phyloP scores from a whole-genome alignment of 306 rosid species.

The Senna tora region DNA sequence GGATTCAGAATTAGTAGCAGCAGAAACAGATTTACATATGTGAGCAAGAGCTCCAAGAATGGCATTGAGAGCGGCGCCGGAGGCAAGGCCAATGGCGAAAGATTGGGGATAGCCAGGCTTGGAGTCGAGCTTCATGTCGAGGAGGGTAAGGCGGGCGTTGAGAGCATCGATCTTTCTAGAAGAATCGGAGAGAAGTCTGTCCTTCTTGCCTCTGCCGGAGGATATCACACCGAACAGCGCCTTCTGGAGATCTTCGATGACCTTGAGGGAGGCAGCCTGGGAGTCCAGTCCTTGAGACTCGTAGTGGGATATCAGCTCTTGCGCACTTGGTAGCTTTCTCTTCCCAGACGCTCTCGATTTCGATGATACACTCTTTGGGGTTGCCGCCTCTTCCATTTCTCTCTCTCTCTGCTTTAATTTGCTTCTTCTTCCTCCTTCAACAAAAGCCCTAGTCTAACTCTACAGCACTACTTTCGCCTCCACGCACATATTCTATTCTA shows the following conservation, averaged over 20 bases:
- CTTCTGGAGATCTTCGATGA: constrained; percentile 82
- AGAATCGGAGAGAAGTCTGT: constrained; percentile 54
- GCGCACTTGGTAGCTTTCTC: constrained; percentile 61
- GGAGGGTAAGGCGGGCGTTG: constrained; percentile 53
- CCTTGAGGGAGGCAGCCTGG: constrained; percentile 72
- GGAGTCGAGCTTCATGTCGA: constrained; percentile 80
- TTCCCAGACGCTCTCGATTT: constrained; percentile 19
- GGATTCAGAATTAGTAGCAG: constrained; percentile 45
- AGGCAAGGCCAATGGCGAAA: constrained; percentile 74
- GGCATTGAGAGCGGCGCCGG: constrained; percentile 70
- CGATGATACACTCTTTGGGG: not conserved
- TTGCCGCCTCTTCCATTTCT: constrained; percentile 37
- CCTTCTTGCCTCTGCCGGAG: constrained; percentile 71
- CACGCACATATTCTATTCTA: too few relatives aligned
- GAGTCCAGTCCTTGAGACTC: constrained; percentile 79
- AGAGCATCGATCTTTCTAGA: constrained; percentile 66
- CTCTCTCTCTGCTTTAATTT: not conserved
- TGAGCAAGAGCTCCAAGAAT: constrained; percentile 54
- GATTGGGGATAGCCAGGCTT: constrained; percentile 75
- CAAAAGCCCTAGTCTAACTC: constrained; percentile 13
- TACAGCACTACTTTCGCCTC: too few relatives aligned
- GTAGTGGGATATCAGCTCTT: constrained; percentile 74
- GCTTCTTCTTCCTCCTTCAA: not conserved
- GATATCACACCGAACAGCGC: constrained; percentile 71
- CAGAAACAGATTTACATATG: constrained; percentile 66